Evolutionary conservation across 495 filamentous ascomycete species (phyloP).

Genomic region (Neurospora sp.): DNA sequence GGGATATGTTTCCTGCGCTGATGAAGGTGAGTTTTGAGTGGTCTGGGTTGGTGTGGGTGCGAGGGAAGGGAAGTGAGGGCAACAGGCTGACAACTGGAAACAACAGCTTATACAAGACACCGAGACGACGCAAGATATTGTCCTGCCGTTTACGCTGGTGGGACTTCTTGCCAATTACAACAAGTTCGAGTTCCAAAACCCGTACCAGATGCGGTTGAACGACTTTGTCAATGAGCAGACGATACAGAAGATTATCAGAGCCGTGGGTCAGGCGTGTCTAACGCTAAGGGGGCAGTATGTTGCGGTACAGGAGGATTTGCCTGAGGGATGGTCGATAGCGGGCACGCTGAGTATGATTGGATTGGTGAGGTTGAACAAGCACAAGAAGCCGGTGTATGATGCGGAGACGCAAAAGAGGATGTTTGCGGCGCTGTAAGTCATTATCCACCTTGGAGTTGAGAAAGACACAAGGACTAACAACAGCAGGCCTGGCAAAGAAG

Average conservation of each 20-base stretch:
- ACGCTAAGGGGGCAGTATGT: conserved; percentile 64
- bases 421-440: conserved; percentile 51
- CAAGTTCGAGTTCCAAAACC: conserved; percentile 98
- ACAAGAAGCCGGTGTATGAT: conserved; percentile 38
- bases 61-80: neutral
- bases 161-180: conserved; percentile 97
- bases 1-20: conserved; percentile 86
- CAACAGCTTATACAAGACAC: conserved; percentile 75
- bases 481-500: conserved; percentile 63
- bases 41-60: neutral
- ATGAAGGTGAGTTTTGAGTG: conserved; percentile 60
- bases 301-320: conserved; percentile 82
- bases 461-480: conserved; percentile 15
- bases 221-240: conserved; percentile 91
- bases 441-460: neutral
- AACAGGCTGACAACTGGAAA: neutral
- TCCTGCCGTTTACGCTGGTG: conserved; percentile 71
- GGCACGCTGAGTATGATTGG: conserved; percentile 79
- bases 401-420: conserved; percentile 68
- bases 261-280: conserved; percentile 61
- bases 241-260: conserved; percentile 71
- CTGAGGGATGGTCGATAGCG: conserved; percentile 79
- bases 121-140: conserved; percentile 48
- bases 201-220: conserved; percentile 87
- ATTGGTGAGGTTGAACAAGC: conserved; percentile 37